Evolutionary conservation across 2,329 filamentous ascomycete species (phyloP), one percentile per base, ranked within the genome.

Genomic region (Pleurostoma richardsiae): DNA sequence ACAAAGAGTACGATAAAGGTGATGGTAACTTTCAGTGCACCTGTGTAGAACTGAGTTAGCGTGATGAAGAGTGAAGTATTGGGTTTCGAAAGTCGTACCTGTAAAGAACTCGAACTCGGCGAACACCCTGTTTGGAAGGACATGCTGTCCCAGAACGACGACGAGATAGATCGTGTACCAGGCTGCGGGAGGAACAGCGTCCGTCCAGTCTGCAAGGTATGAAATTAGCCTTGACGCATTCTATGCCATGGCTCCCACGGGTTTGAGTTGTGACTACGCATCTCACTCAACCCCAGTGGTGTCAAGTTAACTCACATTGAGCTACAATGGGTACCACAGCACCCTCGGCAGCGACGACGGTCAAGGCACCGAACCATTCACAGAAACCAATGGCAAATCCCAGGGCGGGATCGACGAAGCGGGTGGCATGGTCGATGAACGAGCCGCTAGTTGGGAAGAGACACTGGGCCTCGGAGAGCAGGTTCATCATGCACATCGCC

Each of bases 341-440:
- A 53, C 70, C 70, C 50, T 72, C 70, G 30, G 66, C 65, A 49
- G 69, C 71, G 5, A 73, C 67, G 29, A 72, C 62, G 67, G 72
- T 73, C 26, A 65, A 57, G 30, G 68, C 66, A 4, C 69, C 67
- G 52, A 70, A 72, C 55, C 72, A 73, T 48, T 73, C 72, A 19
- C 70, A 73, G 68, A 70, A 74, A 11, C 69, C 73, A 60, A 76
- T 69, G 46, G 72, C 72, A 51, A 81, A 81, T n/a, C 77, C 79
- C 33, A 83, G 62, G n/a, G 74, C 73, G 3, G 75, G 73, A 54
- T 82, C 78, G 30, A 79, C 71, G 51, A 76, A 82, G 19, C 77
- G 72, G 11, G 66, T 68, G 46, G 73, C 75, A 43, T 79, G 72
- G 51, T 80, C 75, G 39, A 79, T 77, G 40, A 80, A 75, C 11